Conservation (phyloP, 1,284 basidiomycete genomes). For the Irpex lacteus region DNA sequence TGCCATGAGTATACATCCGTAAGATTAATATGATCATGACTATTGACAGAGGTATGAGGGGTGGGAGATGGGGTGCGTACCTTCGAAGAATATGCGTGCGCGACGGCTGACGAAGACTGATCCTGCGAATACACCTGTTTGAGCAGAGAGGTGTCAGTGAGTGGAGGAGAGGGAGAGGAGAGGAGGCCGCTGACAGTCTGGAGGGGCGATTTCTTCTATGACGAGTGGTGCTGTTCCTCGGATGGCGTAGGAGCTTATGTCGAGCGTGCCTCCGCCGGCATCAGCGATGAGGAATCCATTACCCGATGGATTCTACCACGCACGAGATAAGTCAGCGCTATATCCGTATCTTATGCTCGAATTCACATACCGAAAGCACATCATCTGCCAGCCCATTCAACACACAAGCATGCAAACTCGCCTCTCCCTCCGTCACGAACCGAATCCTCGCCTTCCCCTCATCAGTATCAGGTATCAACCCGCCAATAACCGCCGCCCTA, state of each 20-base stretch:
- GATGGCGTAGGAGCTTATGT: constrained; percentile 75
- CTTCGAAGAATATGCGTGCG: constrained; percentile 65
- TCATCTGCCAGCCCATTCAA: constrained; percentile 71
- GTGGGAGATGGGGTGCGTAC: constrained; percentile 27
- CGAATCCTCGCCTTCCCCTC: constrained; percentile 66
- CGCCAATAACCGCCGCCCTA: constrained; percentile 62
- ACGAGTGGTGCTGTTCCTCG: constrained; percentile 62
- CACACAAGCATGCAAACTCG: constrained; percentile 75
- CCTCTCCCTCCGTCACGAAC: constrained; percentile 80
- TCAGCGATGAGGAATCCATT: constrained; percentile 76
- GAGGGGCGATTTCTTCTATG: constrained; percentile 77
- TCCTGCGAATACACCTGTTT: constrained; percentile 68
- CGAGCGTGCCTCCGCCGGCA: constrained; percentile 76
- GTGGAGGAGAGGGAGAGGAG: constrained; percentile 5
- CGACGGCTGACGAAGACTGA: constrained; percentile 78
- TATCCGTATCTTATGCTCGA: background rate
- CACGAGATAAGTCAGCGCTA: background rate
- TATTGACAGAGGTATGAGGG: too few relatives aligned
- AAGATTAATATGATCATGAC: background rate
- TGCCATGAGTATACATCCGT: constrained; percentile 29
- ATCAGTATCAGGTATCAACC: constrained; percentile 67
- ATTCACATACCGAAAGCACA: constrained; percentile 55
- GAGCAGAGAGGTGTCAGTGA: constrained; percentile 7
- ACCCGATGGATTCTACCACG: constrained; percentile 56
- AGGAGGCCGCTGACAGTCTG: constrained; percentile 54